Evolutionary conservation across 2,329 filamentous ascomycete genomes (phyloP).

Genomic region (Coniella lustricola): DNA sequence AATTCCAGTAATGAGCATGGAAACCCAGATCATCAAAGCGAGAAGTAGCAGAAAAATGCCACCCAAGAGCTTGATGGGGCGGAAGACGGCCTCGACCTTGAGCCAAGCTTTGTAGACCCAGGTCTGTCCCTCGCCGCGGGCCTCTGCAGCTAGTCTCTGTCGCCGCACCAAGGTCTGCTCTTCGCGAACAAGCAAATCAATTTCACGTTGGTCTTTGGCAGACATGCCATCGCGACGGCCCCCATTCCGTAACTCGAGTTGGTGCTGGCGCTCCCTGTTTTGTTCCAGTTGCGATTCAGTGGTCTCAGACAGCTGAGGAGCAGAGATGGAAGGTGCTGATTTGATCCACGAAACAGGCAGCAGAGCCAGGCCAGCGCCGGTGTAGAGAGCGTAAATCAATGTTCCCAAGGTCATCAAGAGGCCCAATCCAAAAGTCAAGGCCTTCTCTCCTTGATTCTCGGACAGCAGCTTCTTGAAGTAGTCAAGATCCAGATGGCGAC

Average conservation of each 20-base stretch:
- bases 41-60: constrained; percentile 72
- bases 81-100: constrained; percentile 73
- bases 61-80: constrained; percentile 81
- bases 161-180: constrained; percentile 88
- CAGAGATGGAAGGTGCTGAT: constrained; percentile 78
- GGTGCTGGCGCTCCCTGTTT: constrained; percentile 86
- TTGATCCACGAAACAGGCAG: constrained; percentile 89
- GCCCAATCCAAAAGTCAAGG: constrained; percentile 81
- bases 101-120: constrained; percentile 69
- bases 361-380: constrained; percentile 78
- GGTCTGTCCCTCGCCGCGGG: constrained; percentile 68
- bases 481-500: constrained; percentile 71
- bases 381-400: constrained; percentile 81
- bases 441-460: constrained; percentile 86
- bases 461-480: constrained; percentile 81
- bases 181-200: constrained; percentile 80
- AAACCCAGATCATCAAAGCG: constrained; percentile 71
- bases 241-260: constrained; percentile 78
- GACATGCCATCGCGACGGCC: constrained; percentile 70
- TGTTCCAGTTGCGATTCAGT: constrained; percentile 75
- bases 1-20: constrained; percentile 91
- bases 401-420: constrained; percentile 84
- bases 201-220: constrained; percentile 78
- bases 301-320: constrained; percentile 67
- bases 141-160: constrained; percentile 78